Percentiles rank a stretch among this genome's conserved stretches.
These are phyloP conservation scores for Sporothrix humicola DNA, from an alignment of 2,329 filamentous ascomycete genomes.

Conservation along the genomic window DNA sequence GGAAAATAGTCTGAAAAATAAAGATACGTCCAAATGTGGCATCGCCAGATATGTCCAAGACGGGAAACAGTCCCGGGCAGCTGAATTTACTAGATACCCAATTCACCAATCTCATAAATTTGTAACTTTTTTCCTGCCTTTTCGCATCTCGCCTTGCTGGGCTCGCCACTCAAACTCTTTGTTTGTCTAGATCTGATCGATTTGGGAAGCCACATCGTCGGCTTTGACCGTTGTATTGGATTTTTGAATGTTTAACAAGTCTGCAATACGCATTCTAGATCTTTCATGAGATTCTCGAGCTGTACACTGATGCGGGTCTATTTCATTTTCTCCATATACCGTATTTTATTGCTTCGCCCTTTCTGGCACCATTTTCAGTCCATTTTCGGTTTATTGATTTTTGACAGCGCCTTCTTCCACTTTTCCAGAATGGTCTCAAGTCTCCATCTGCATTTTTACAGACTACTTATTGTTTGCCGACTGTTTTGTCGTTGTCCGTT, in stretches of 20 bases:
- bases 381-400: conserved; percentile 1
- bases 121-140: background rate
- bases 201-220: conserved; percentile 2
- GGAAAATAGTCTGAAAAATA: background rate
- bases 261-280: background rate
- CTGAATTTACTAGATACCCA: background rate
- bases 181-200: background rate
- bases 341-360: background rate
- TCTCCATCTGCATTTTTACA: background rate
- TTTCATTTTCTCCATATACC: conserved; percentile 4
- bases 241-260: background rate
- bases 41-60: conserved; percentile 14
- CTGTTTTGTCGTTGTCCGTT: background rate
- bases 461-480: background rate
- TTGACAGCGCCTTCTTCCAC: background rate
- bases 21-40: background rate
- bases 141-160: background rate
- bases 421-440: background rate
- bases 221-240: background rate
- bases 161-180: background rate
- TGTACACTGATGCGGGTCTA: background rate
- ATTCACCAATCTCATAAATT: background rate
- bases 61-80: background rate
- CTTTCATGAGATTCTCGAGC: background rate
- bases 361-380: background rate